These are phyloP conservation scores for Jamesozyma gamospora DNA, from an alignment of 805 yeast species.

Conservation along the genomic window DNA sequence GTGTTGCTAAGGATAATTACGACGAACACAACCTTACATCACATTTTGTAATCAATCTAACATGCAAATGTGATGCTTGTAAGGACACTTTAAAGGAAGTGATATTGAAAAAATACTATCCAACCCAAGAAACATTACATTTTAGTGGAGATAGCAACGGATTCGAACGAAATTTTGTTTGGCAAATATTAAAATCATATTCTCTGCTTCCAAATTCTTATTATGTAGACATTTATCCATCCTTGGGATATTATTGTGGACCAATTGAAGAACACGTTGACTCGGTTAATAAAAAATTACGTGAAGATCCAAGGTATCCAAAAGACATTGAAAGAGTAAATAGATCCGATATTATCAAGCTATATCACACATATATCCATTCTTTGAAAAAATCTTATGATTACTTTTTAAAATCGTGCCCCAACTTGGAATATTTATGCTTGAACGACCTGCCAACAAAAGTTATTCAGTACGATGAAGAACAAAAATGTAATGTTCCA, in stretches of 20 bases:
- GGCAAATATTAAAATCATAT: constrained; percentile 24
- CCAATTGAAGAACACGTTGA: constrained; percentile 19
- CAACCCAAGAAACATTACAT: constrained; percentile 18
- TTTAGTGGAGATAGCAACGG: too few relatives aligned
- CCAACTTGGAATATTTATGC: constrained; percentile 24
- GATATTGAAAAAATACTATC: constrained; percentile 25
- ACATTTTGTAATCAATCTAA: constrained; percentile 11
- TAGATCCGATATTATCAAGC: constrained; percentile 20
- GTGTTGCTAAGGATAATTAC: constrained; percentile 16
- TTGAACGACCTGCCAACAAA: constrained; percentile 30
- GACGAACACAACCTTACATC: constrained; percentile 9
- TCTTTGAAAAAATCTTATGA: constrained; percentile 27
- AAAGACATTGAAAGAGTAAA: neutral
- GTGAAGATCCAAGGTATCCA: constrained; percentile 2
- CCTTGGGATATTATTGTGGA: constrained; percentile 29
- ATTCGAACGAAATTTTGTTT: constrained; percentile 22
- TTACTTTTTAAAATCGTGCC: constrained; percentile 24
- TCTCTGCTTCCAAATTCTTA: constrained; percentile 31
- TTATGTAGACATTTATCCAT: constrained; percentile 29
- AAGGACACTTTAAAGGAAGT: constrained; percentile 19
- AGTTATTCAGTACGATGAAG: constrained; percentile 17
- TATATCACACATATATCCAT: constrained; percentile 30
- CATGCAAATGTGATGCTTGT: constrained; percentile 24
- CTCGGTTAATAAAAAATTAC: constrained; percentile 18
- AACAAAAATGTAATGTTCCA: constrained; percentile 24